Evolutionary conservation across 371 early-diverging fungal species (phyloP).

Genomic region (Parasitella parasitica): DNA sequence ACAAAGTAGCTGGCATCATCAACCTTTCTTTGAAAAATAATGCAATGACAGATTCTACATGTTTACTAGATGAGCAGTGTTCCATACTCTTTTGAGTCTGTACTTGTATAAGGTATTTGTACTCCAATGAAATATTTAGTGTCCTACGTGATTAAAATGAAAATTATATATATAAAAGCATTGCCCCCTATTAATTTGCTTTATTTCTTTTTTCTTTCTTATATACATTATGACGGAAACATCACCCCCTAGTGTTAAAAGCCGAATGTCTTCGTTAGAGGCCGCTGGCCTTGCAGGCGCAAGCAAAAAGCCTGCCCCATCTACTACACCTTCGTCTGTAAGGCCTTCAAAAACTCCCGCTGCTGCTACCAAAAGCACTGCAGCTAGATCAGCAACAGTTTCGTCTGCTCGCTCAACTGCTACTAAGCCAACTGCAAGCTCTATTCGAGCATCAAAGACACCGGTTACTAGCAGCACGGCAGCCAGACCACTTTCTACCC

Average conservation of each 20-base stretch:
- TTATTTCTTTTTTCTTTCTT: neutral
- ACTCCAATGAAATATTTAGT: neutral
- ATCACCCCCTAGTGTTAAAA: constrained; percentile 16
- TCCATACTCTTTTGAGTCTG: too few species aligned
- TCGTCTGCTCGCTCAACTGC: constrained; percentile 4
- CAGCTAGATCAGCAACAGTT: constrained; percentile 1
- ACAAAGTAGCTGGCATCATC: neutral
- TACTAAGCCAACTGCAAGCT: constrained; percentile 3
- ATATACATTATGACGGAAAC: neutral
- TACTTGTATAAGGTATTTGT: too few species aligned
- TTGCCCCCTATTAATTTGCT: neutral
- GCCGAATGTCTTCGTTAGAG: constrained; percentile 20
- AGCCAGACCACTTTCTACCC: neutral
- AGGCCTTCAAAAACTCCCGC: constrained; percentile 13
- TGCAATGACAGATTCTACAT: neutral
- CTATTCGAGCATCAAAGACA: constrained; percentile 12
- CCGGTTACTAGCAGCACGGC: neutral
- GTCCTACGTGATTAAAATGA: neutral
- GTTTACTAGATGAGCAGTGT: too few species aligned
- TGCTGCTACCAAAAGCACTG: neutral
- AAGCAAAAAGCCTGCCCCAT: constrained; percentile 7
- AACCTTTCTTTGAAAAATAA: neutral
- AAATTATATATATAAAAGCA: neutral
- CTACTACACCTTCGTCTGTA: neutral
- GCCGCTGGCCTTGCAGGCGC: constrained; percentile 18